Evolutionary conservation across 208 protist genomes (phyloP), one percentile per base, ranked within the genome.

Genomic region (Acanthamoeba lenticulata): DNA sequence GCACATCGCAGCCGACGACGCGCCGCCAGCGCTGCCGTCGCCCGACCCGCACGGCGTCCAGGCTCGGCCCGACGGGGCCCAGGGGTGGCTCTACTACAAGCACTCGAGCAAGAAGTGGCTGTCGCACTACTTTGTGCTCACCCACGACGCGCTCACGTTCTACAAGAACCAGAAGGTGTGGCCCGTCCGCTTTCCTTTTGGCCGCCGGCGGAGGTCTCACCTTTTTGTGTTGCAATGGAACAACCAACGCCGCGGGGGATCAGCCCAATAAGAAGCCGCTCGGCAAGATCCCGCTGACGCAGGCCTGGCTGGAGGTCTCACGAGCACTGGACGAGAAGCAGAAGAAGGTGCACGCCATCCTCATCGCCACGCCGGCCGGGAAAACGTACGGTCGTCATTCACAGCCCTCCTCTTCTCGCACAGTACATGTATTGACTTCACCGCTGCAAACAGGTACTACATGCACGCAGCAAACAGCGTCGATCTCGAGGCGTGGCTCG

Each of bases 291-390:
- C 49, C 44, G 9, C 32, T 88, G 19, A 38, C 79, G 32, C 45
- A 88, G 44, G 44, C 40, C 79, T 88, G 79, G 79, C 79, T 88
- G 42, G 79, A 88, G 49, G 79, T 60, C n/a, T 88, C 79, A 27
- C 45, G 49, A 60, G 27, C 45, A 27, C 79, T 88, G 24, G 79
- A 88, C 34, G 42, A 49, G 27, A 88, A 88, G 49, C 79, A 88
- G 79, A 88, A 88, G 79, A 88, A 88, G 79, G 79, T 40, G 15
- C 34, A 88, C 27, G 47, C 38, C 79, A 34, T 88, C 27, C 79
- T 88, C 79, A 88, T 88, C 44, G 49, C 79, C 40, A 88, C 79
- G 38, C 42, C 24, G 3, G 44, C 79, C 19, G 79, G 79, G 19
- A 88, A 88, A n/a, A 44, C 67, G 67, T 77, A 77, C 55, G 55